A percentile compares a stretch with the other conserved stretches of the same genome.
These are phyloP conservation scores for Ailanthus altissimus DNA, from an alignment of 345 rosid species.

Conservation along the genomic window DNA sequence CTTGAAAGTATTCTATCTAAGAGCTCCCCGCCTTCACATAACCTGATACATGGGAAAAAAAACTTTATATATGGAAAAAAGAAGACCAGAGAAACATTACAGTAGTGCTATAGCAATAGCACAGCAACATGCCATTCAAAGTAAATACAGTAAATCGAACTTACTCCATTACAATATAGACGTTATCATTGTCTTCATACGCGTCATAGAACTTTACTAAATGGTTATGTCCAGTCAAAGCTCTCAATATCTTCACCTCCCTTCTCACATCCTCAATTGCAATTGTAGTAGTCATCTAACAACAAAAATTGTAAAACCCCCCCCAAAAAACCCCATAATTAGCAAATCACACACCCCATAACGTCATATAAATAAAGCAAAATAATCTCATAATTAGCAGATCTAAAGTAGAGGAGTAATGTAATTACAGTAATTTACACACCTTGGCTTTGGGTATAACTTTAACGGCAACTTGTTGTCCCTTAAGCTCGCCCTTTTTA, in stretches of 20 bases:
- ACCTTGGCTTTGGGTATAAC: constrained; percentile 94
- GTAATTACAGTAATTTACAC: not conserved
- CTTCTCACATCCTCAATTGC: constrained; percentile 98
- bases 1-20: constrained; percentile 95
- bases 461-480: constrained; percentile 91
- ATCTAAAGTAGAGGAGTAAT: not conserved
- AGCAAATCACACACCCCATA: not conserved
- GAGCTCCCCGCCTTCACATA: constrained; percentile 99
- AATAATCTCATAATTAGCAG: not conserved
- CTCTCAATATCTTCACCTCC: constrained; percentile 88
- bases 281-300: constrained; percentile 95
- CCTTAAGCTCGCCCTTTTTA: constrained; percentile 90
- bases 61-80: not conserved
- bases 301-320: constrained; percentile 7
- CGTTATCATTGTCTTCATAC: constrained; percentile 82
- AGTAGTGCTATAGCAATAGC: not conserved
- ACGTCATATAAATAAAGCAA: not conserved
- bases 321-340: not conserved
- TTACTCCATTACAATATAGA: constrained; percentile 98
- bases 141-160: constrained; percentile 24
- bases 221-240: constrained; percentile 82
- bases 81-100: not conserved
- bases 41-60: constrained; percentile 53
- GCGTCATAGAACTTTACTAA: constrained; percentile 89
- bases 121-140: not conserved